phyloP scores from a whole-genome alignment of 371 early-diverging fungal genomes.

The Mucor sp. region DNA sequence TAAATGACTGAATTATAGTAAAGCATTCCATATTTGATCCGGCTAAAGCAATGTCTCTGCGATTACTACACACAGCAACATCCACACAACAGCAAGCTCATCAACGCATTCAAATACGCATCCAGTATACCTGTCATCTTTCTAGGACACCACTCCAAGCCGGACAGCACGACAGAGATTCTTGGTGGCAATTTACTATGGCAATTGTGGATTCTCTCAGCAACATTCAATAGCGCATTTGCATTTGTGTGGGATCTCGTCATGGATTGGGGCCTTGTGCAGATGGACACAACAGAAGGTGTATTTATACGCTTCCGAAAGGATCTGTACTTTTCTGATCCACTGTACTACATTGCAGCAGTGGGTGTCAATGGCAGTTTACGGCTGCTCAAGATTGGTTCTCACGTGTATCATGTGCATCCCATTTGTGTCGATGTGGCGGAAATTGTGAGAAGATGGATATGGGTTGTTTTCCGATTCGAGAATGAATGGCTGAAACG shows the following conservation, averaged over 20 bases:
- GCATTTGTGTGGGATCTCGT: slow-evolving; percentile 89
- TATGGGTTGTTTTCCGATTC: slow-evolving; percentile 87
- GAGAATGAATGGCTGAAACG: slow-evolving; percentile 76
- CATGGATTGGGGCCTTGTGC: slow-evolving; percentile 83
- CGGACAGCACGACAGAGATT: slow-evolving; percentile 18
- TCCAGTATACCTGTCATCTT: slow-evolving; percentile 53
- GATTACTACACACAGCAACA: slow-evolving; percentile 56
- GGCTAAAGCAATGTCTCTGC: slow-evolving; percentile 80
- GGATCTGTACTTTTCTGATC: background rate
- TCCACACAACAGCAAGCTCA: background rate
- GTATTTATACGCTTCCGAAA: background rate
- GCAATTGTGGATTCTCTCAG: slow-evolving; percentile 59
- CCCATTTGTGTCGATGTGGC: slow-evolving; percentile 67
- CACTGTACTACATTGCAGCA: background rate
- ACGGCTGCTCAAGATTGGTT: slow-evolving; percentile 61
- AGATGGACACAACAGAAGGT: background rate
- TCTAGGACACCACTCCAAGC: slow-evolving; percentile 55
- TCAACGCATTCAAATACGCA: slow-evolving; percentile 76
- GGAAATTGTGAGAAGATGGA: slow-evolving; percentile 82
- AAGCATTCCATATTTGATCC: slow-evolving; percentile 81
- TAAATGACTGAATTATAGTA: background rate
- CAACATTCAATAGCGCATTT: slow-evolving; percentile 79
- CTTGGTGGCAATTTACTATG: background rate
- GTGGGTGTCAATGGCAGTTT: slow-evolving; percentile 23
- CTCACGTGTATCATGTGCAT: slow-evolving; percentile 52